These are phyloP conservation scores for Bipolaris victoriae DNA, from an alignment of 2,329 filamentous ascomycete genomes.

Conservation along the genomic window DNA sequence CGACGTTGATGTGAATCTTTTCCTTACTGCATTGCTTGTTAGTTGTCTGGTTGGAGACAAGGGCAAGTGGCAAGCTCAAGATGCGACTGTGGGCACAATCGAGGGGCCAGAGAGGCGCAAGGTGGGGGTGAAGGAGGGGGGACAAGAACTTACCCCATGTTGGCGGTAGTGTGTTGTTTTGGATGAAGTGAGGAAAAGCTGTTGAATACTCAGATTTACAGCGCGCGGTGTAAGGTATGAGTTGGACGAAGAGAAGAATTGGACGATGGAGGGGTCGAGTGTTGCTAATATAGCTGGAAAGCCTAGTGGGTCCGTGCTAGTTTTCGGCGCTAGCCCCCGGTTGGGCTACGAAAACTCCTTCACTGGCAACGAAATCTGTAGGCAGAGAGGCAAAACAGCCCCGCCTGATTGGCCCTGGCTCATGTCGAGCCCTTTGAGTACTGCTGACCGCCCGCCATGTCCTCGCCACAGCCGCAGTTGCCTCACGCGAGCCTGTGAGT, in stretches of 20 bases:
- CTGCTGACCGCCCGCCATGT: conserved; percentile 24
- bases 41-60: conserved; percentile 29
- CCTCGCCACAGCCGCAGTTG: conserved; percentile 34
- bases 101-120: conserved; percentile 16
- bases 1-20: conserved; percentile 92
- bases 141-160: conserved; percentile 64
- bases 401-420: conserved; percentile 19
- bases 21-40: conserved; percentile 73
- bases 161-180: conserved; percentile 55
- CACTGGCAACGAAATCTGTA: conserved; percentile 19
- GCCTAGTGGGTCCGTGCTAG: conserved; percentile 12
- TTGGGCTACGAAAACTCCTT: conserved; percentile 24
- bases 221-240: conserved; percentile 22
- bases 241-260: conserved; percentile 21
- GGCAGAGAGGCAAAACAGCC: conserved; percentile 18
- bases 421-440: conserved; percentile 3
- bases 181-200: conserved; percentile 38
- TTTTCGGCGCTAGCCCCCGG: conserved; percentile 21
- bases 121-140: conserved; percentile 19
- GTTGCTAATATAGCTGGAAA: conserved; percentile 18
- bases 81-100: not conserved
- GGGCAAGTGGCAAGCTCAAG: conserved; percentile 1
- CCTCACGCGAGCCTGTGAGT: conserved; percentile 26
- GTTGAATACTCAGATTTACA: conserved; percentile 29
- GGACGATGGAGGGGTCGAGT: conserved; percentile 15